phyloP scores from a whole-genome alignment of 2,329 filamentous ascomycete species.

The Fusarium robinianum region DNA sequence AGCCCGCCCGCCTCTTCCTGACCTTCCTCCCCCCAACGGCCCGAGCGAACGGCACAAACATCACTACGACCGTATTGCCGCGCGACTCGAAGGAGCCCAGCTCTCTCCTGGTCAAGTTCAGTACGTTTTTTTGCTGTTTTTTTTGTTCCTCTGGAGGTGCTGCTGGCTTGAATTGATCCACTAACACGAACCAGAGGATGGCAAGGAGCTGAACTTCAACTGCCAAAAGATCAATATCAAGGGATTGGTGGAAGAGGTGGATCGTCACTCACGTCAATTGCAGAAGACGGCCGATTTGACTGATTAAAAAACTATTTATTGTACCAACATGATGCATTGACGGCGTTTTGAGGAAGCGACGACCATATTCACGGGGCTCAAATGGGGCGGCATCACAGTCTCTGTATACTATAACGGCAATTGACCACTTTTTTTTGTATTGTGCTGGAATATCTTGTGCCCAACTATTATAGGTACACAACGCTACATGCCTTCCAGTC shows the following conservation, averaged over 20 bases:
- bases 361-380: slow-evolving; percentile 24
- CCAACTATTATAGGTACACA: slow-evolving; percentile 19
- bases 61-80: slow-evolving; percentile 77
- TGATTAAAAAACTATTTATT: slow-evolving; percentile 45
- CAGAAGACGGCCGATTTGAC: slow-evolving; percentile 81
- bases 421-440: slow-evolving; percentile 30
- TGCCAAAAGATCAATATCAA: slow-evolving; percentile 81
- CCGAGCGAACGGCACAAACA: slow-evolving; percentile 71
- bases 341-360: slow-evolving; percentile 40
- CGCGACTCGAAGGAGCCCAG: slow-evolving; percentile 70
- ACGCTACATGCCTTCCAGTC: slow-evolving; percentile 22
- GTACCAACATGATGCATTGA: slow-evolving; percentile 39
- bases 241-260: slow-evolving; percentile 84
- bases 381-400: slow-evolving; percentile 26
- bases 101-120: slow-evolving; percentile 80
- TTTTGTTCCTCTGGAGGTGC: no score
- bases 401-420: slow-evolving; percentile 36
- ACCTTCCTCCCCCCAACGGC: slow-evolving; percentile 81
- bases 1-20: slow-evolving; percentile 86
- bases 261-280: slow-evolving; percentile 82
- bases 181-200: slow-evolving; percentile 69
- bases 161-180: no score
- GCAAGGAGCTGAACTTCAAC: slow-evolving; percentile 85
- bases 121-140: slow-evolving; percentile 53
- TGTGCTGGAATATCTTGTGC: slow-evolving; percentile 22